Base-by-base conservation (phyloP, 352 stramenopile genomes). In the Phytophthora vignae region DNA sequence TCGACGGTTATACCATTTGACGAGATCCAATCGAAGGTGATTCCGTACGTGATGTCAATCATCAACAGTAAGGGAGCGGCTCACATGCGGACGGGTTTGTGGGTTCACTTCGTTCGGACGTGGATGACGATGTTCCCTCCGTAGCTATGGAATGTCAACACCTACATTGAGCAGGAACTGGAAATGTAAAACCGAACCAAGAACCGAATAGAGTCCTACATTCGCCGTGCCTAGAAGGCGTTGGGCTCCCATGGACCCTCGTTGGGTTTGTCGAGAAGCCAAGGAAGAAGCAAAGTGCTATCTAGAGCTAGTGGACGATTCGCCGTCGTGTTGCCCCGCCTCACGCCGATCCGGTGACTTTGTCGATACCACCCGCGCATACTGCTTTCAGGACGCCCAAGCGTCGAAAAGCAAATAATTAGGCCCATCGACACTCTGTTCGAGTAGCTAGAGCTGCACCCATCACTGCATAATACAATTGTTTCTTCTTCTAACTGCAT, bases 191-290 rank as follows among this genome's bases (percentile, higher is more conserved):
- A 68, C 25, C 53, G 38, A 15, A 68, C 50, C 7, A 61, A 68
- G 52, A 68, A 68, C 49, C 38, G 52, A 10, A 48, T 68, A 6
- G 61, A 68, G 15, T 56, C 19, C 5, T 68, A 68, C 15, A 68
- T 42, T 14, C 38, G 38, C 3, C 56, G 56, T 19, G 56, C 25
- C 4, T 55, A 63, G 25, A 29, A 2, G 25, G 25, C 25, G 25
- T 25, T 42, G 29, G 31, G 42, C 29, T 14, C 7, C 40, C 42
- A 3, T 25, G 40, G 11, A 63, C 40, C 7, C 40, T 63, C 11
- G 2, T 63, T 21, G 42, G 49, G 6, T 64, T 64, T 33, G 14
- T 64, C 4, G 27, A 64, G 29, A 64, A 56, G 10, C 17, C 49
- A 4, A 64, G 55, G 19, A 7, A 36, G 44, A 56, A 40, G 58